Evolutionary conservation across 2,329 filamentous ascomycete species (phyloP), one percentile per base, ranked within the genome.

Genomic region (Alternaria angustiovoidea): DNA sequence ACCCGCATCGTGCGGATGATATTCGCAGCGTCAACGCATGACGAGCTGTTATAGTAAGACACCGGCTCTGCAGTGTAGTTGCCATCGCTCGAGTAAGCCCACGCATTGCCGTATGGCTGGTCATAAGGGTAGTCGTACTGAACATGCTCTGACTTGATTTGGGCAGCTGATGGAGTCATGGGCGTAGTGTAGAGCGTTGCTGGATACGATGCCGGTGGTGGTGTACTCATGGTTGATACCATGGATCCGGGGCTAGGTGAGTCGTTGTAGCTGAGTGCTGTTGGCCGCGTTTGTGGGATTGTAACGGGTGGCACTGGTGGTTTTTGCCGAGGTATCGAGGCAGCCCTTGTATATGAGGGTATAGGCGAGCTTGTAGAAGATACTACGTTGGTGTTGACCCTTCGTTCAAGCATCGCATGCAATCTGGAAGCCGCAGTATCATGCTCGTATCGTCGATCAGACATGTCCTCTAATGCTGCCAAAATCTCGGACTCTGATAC

Each of bases 401-500:
- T 75, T 28, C 71, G 66, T 26, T 75, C 74, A 43, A 79, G 75
- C 69, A 76, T 74, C 5, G 67, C 63, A 41, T 60, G 68, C 5
- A 79, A 65, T 2, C 57, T 62, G n/a, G 73, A 59, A 26, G 68
- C 67, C 12, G 71, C 69, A 41, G 75, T 75, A 9, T 66, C 53
- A 7, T 75, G 69, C n/a, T 76, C 73, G 42, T 70, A 67, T 16
- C 67, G 66, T 49, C 57, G 62, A 20, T 75, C 72, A 20, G 61
- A 57, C 16, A 67, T 47, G 8, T 65, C 64, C 8, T 69, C 71
- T 32, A 77, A 66, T 20, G 71, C 72, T 16, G 69, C 62, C 16
- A 68, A 54, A 58, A 91, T 84, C 43, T 86, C 84, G 7, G 82
- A 79, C 60, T 89, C 85, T 42, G 79, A 75, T 22, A 91, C 79